These are phyloP conservation scores for Lactifluus volemus DNA, from an alignment of 768 basidiomycete species.

Conservation along the genomic window DNA sequence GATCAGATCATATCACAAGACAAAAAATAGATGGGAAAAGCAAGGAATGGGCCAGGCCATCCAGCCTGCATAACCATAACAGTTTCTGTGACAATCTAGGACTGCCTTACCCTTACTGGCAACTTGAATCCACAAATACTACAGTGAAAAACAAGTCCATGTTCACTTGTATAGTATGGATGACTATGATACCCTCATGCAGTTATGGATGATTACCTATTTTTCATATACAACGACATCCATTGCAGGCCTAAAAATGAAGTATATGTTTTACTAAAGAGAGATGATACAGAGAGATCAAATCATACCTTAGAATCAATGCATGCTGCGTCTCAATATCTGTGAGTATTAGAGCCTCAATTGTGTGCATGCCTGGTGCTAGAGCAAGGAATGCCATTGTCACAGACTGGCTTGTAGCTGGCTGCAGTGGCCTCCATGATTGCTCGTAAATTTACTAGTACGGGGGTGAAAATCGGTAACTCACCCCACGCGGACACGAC, in stretches of 20 bases:
- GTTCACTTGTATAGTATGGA: too few relatives aligned
- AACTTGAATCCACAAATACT: too few relatives aligned
- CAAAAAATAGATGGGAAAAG: too few relatives aligned
- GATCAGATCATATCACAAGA: too few relatives aligned
- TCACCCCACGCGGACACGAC: slow-evolving; percentile 72
- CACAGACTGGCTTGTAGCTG: slow-evolving; percentile 77
- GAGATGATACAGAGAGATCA: neutral
- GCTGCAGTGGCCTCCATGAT: slow-evolving; percentile 55
- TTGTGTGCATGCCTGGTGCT: slow-evolving; percentile 67
- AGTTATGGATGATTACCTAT: neutral
- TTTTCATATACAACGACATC: slow-evolving; percentile 29
- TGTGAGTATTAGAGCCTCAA: slow-evolving; percentile 62
- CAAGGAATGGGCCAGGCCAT: too few relatives aligned
- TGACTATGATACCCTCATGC: slow-evolving; percentile 27
- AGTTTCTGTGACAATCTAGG: too few relatives aligned
- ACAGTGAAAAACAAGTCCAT: too few relatives aligned
- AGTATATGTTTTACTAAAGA: slow-evolving; percentile 4
- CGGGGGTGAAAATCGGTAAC: slow-evolving; percentile 25
- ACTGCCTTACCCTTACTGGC: too few relatives aligned
- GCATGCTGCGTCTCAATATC: slow-evolving; percentile 67
- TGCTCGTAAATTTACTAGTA: neutral
- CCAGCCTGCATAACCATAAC: too few relatives aligned
- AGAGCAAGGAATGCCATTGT: slow-evolving; percentile 81
- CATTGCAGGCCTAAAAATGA: slow-evolving; percentile 51
- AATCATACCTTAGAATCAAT: slow-evolving; percentile 59